Conservation (phyloP, 2,329 filamentous ascomycete species). For the Cadophora sp. region DNA sequence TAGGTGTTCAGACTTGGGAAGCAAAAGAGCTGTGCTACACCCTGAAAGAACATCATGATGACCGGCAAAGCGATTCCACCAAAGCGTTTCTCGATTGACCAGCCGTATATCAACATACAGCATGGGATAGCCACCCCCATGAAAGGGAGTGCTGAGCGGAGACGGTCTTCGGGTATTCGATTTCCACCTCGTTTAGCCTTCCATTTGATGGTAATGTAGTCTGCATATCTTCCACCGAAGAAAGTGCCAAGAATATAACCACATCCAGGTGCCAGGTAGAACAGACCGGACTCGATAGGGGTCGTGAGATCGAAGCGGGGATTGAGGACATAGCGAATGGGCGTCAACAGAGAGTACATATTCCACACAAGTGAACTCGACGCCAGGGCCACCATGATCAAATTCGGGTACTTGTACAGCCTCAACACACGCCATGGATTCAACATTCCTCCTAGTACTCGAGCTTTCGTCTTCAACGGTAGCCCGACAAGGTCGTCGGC, state of each 20-base stretch:
- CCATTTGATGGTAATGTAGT: constrained; percentile 69
- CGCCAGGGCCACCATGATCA: constrained; percentile 66
- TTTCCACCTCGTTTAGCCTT: constrained; percentile 63
- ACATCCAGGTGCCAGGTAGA: constrained; percentile 76
- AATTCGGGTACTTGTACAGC: constrained; percentile 72
- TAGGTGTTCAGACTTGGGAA: constrained; percentile 82
- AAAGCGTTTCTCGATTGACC: constrained; percentile 57
- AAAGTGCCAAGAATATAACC: constrained; percentile 75
- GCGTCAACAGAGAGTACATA: constrained; percentile 73
- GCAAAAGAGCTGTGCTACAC: constrained; percentile 76
- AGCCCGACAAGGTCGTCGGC: constrained; percentile 66
- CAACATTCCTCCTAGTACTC: constrained; percentile 65
- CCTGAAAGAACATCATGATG: constrained; percentile 76
- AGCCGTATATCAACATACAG: constrained; percentile 74
- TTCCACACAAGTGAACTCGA: constrained; percentile 75
- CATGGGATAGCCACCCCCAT: constrained; percentile 63
- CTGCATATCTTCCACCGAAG: constrained; percentile 74
- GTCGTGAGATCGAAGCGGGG: constrained; percentile 72
- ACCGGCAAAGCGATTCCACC: constrained; percentile 68
- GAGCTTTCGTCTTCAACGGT: constrained; percentile 54
- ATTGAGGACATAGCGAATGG: constrained; percentile 76
- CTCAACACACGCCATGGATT: constrained; percentile 70
- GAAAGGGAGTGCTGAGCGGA: constrained; percentile 64
- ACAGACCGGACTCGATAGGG: constrained; percentile 72
- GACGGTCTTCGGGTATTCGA: constrained; percentile 72